A percentile compares a stretch with the other conserved stretches of the same genome.
These are phyloP conservation scores for Verticillium nubilum DNA, from an alignment of 2,329 filamentous ascomycete genomes.

Conservation along the genomic window DNA sequence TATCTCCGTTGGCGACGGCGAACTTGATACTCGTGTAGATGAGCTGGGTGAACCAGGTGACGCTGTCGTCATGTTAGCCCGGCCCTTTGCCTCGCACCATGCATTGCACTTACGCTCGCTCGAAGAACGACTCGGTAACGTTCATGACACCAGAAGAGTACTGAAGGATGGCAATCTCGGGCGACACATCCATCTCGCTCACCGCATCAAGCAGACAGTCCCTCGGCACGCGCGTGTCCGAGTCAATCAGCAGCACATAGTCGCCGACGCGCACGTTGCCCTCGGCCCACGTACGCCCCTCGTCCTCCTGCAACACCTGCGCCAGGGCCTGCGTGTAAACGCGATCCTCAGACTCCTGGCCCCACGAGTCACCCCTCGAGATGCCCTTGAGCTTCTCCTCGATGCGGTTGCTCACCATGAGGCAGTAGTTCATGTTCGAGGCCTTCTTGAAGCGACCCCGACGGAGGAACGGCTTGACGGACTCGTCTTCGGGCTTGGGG, in stretches of 20 bases:
- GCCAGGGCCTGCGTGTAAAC: constrained; percentile 39
- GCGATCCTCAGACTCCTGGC: constrained; percentile 32
- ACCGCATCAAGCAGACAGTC: constrained; percentile 67
- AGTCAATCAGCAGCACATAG: constrained; percentile 62
- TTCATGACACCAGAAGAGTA: constrained; percentile 74
- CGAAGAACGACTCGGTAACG: constrained; percentile 66
- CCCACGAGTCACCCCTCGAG: constrained; percentile 29
- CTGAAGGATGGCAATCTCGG: constrained; percentile 66
- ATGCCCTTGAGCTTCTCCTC: constrained; percentile 43
- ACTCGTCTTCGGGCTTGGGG: constrained; percentile 18
- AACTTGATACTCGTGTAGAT: constrained; percentile 71
- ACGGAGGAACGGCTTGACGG: constrained; percentile 44
- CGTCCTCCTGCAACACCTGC: constrained; percentile 41
- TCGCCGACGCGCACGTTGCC: constrained; percentile 54
- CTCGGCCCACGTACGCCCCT: constrained; percentile 48
- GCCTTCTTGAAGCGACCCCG: constrained; percentile 61
- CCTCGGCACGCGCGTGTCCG: constrained; percentile 61
- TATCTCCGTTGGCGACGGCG: constrained; percentile 65
- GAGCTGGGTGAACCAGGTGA: constrained; percentile 75
- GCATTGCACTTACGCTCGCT: constrained; percentile 42
- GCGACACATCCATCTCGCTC: constrained; percentile 64
- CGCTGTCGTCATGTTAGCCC: constrained; percentile 31
- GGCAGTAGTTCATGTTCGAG: constrained; percentile 63
- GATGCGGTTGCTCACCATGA: constrained; percentile 48
- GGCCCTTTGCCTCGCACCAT: background rate